Conservation (phyloP, 2,329 filamentous ascomycete genomes). For the Pseudogymnoascus sp. region DNA sequence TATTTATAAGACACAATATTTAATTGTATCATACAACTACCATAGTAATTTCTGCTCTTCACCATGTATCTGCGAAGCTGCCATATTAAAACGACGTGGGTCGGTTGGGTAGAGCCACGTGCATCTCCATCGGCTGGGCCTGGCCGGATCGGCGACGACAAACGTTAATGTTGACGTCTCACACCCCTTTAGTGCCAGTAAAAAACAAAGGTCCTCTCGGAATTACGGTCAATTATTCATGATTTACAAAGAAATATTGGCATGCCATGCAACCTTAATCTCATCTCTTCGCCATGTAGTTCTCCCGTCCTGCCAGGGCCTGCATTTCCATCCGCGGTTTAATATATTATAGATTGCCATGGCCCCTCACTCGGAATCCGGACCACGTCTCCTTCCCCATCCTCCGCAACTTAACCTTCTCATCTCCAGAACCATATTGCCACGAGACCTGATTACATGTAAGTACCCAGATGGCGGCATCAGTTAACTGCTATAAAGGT, state of each 20-base stretch:
- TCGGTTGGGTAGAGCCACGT: neutral
- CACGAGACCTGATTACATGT: neutral
- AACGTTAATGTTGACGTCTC: neutral
- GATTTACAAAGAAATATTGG: neutral
- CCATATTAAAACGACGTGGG: neutral
- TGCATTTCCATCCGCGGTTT: neutral
- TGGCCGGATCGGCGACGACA: neutral
- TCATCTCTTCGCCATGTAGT: neutral
- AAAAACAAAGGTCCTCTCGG: neutral
- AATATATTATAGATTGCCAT: slow-evolving; percentile 6
- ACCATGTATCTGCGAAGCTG: neutral
- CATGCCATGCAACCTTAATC: neutral
- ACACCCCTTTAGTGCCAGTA: neutral
- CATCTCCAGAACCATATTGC: neutral
- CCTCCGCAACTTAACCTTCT: neutral
- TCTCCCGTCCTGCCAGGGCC: slow-evolving; percentile 3
- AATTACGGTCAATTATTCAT: neutral
- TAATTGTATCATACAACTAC: neutral
- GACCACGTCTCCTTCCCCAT: neutral
- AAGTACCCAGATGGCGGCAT: neutral
- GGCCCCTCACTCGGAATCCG: neutral
- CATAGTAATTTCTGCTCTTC: neutral
- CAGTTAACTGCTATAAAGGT: neutral
- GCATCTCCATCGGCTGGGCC: neutral
- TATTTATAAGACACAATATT: neutral